Evolutionary conservation across 495 filamentous ascomycete genomes (phyloP), one percentile per base, ranked within the genome.

Genomic region (Astrothelium subdiscretum): DNA sequence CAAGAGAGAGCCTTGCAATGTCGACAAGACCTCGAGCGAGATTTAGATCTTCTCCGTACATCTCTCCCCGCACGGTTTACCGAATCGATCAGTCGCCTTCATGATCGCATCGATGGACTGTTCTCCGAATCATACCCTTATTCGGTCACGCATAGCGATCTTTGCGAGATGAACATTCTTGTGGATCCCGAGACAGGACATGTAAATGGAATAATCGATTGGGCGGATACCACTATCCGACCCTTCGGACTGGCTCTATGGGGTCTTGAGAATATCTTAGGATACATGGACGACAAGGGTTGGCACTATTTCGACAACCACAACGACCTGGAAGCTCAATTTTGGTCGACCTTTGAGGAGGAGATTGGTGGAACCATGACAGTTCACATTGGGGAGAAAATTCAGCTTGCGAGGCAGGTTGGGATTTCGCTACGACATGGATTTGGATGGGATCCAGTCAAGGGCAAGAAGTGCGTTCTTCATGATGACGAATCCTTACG

Each of bases 181-280:
- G 61, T 77, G 31, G 71, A 79, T 48, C 68, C 71, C 4, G 43
- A 67, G 63, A 75, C 67, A 3, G 75, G 76, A 27, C 51, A 70
- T 59, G 76, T 79, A 59, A 79, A 69, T 26, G 77, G 76, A 31
- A 69, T 77, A 60, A 62, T 81, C 35, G 78, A 81, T 69, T 79
- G 74, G 76, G 73, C 75, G 38, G 75, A 80, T 32, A 70, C 77
- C 35, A 75, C 63, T 26, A 69, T 79, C 62, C 67, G 70, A 5
- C 77, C 76, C 18, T 81, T 80, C 57, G 77, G 77, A 29, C 68
- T 77, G 20, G 66, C 77, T 20, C 71, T 81, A 32, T 79, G 65
- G 38, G 76, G 65, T 26, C 63, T 80, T 38, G 65, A 74, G 67
- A 77, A 76, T 64, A 22, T 74, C 31, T 61, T 81, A 13, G 77